Percentiles rank a stretch among this genome's conserved stretches.
Evolutionary conservation across 192 early-diverging fungal species (phyloP).

Genomic region (Funneliformis geosporum): DNA sequence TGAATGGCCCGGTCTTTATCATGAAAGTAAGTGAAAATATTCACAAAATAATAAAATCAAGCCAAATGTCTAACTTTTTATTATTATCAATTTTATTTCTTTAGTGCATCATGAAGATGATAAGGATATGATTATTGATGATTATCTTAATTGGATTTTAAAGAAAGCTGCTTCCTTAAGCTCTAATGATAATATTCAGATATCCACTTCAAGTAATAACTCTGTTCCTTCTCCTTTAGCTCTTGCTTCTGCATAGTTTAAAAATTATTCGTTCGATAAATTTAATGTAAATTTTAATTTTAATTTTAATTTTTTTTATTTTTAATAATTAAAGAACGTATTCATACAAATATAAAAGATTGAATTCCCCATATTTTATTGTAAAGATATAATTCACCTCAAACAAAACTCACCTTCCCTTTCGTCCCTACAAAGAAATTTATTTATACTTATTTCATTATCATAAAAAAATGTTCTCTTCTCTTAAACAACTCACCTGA

Average conservation of each 20-base stretch:
- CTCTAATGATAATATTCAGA: not conserved
- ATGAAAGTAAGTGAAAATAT: slow-evolving; percentile 6
- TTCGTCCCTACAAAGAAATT: not conserved
- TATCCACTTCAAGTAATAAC: not conserved
- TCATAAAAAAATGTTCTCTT: not conserved
- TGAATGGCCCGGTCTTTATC: slow-evolving; percentile 2
- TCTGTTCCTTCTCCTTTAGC: not conserved
- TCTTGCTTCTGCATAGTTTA: not conserved
- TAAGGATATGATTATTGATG: not conserved
- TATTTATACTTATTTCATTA: not conserved
- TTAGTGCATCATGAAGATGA: slow-evolving; percentile 9
- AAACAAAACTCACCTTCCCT: not conserved
- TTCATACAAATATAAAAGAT: no score
- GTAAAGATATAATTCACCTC: not conserved
- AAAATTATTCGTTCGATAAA: no score
- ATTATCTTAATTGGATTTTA: slow-evolving; percentile 6
- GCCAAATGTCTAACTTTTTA: not conserved
- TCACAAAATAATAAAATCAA: not conserved
- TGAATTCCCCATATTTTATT: not conserved
- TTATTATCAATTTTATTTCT: not conserved
- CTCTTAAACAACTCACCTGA: slow-evolving; percentile 42
- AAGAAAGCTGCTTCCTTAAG: not conserved
- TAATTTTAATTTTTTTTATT: not conserved
- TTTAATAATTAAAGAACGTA: not conserved
- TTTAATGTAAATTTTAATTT: not conserved